Percentiles rank a stretch among this genome's conserved stretches.
phyloP scores from a whole-genome alignment of 2,329 filamentous ascomycete species.

The Diaporthe sp. region DNA sequence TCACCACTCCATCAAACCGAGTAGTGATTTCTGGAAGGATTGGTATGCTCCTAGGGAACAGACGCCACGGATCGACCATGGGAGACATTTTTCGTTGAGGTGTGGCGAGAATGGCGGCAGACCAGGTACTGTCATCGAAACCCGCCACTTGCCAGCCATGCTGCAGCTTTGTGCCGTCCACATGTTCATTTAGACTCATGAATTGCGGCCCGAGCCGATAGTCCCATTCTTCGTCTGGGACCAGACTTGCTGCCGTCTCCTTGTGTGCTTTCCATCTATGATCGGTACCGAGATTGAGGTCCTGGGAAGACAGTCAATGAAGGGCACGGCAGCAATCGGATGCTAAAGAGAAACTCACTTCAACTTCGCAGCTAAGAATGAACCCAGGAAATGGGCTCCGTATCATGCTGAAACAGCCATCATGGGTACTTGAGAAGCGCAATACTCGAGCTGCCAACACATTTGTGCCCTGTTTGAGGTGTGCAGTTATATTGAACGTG shows the following conservation, averaged over 20 bases:
- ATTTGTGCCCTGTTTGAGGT: slow-evolving; percentile 46
- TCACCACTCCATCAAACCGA: slow-evolving; percentile 34
- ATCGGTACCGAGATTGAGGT: slow-evolving; percentile 15
- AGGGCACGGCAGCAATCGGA: neutral
- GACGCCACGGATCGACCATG: slow-evolving; percentile 39
- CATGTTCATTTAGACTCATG: slow-evolving; percentile 45
- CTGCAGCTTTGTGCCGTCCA: slow-evolving; percentile 38
- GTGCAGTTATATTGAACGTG: slow-evolving; percentile 47
- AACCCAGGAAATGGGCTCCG: slow-evolving; percentile 48
- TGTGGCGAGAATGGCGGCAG: slow-evolving; percentile 23
- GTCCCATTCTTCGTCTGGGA: slow-evolving; percentile 47
- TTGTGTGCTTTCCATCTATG: slow-evolving; percentile 7
- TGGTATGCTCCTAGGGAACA: slow-evolving; percentile 40
- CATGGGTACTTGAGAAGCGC: slow-evolving; percentile 46
- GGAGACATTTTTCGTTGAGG: slow-evolving; percentile 41
- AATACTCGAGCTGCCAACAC: slow-evolving; percentile 43
- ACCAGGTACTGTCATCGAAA: slow-evolving; percentile 42
- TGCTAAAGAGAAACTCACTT: slow-evolving; percentile 4
- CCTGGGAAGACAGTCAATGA: neutral
- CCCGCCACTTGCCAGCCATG: slow-evolving; percentile 41
- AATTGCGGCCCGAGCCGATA: slow-evolving; percentile 46
- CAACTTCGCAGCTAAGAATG: slow-evolving; percentile 47
- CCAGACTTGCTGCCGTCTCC: slow-evolving; percentile 44
- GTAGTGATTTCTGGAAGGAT: slow-evolving; percentile 26
- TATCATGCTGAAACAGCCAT: slow-evolving; percentile 50